Evolutionary conservation across 805 yeast species (phyloP).

Genomic region (Pichia exigua): DNA sequence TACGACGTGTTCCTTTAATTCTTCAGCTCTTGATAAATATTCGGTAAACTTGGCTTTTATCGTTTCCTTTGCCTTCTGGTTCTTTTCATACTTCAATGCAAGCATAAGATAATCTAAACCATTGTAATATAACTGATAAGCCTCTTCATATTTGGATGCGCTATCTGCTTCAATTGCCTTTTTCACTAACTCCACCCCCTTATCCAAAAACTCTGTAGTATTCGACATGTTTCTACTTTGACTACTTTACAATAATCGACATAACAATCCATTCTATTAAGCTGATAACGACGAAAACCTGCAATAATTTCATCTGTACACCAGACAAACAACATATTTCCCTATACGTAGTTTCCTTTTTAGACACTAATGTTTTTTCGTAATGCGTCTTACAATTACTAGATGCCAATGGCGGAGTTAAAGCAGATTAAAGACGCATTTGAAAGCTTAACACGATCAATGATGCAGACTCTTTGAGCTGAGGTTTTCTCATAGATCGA

Average conservation of each 20-base stretch:
- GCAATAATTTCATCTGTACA: neutral
- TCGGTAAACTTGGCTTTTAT: slow-evolving; percentile 86
- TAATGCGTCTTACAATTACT: neutral
- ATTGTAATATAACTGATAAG: slow-evolving; percentile 84
- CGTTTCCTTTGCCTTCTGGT: slow-evolving; percentile 79
- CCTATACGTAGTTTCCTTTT: neutral
- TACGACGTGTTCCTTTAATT: slow-evolving; percentile 81
- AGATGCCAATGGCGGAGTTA: neutral
- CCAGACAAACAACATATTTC: neutral
- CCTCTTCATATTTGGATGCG: slow-evolving; percentile 85
- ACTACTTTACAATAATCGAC: neutral
- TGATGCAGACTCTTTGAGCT: no score
- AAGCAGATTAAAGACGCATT: neutral
- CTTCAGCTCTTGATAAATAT: slow-evolving; percentile 88
- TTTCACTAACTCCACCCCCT: slow-evolving; percentile 92
- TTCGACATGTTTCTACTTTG: slow-evolving; percentile 17
- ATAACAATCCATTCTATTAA: neutral
- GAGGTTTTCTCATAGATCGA: no score
- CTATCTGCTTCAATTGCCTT: slow-evolving; percentile 93
- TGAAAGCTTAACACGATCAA: no score
- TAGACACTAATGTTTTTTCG: neutral
- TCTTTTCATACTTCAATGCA: slow-evolving; percentile 92
- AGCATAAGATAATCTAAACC: slow-evolving; percentile 93
- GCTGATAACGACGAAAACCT: neutral
- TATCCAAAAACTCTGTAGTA: slow-evolving; percentile 66